Conservation (phyloP, 2,329 filamentous ascomycete genomes). For the Calonectria crousiana region DNA sequence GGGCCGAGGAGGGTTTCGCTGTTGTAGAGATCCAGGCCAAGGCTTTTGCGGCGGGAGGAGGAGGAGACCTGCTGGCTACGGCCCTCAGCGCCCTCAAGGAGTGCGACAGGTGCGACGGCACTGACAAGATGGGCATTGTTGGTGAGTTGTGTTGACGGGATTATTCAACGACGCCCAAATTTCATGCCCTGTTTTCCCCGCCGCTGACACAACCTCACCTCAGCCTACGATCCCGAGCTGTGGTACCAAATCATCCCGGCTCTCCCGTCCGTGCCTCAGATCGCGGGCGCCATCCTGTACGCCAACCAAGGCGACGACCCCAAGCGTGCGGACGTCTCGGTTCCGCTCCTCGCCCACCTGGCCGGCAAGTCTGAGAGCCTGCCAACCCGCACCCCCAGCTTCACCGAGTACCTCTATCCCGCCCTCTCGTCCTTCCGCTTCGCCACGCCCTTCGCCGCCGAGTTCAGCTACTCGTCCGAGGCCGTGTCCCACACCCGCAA, state of each 20-base stretch:
- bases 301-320: constrained; percentile 11
- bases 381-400: not conserved
- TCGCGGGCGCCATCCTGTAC: constrained; percentile 41
- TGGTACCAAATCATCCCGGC: constrained; percentile 40
- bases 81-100: constrained; percentile 36
- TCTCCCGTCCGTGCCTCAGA: constrained; percentile 36
- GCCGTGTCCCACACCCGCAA: constrained; percentile 75
- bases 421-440: constrained; percentile 53
- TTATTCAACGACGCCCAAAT: no score
- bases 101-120: constrained; percentile 49
- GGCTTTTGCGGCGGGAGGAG: constrained; percentile 20
- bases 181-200: no score
- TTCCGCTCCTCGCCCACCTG: constrained; percentile 35
- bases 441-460: constrained; percentile 59
- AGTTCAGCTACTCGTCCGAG: constrained; percentile 66
- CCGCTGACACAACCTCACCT: not conserved
- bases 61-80: constrained; percentile 23
- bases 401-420: constrained; percentile 56
- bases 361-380: constrained; percentile 26
- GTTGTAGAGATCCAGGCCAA: constrained; percentile 65
- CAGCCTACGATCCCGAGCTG: constrained; percentile 33
- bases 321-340: constrained; percentile 9
- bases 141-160: constrained; percentile 44
- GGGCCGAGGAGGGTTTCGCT: constrained; percentile 78
- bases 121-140: constrained; percentile 54